Percentiles rank a stretch among this genome's conserved stretches.
phyloP scores from a whole-genome alignment of 495 filamentous ascomycete genomes.

The Cercophora sp. region DNA sequence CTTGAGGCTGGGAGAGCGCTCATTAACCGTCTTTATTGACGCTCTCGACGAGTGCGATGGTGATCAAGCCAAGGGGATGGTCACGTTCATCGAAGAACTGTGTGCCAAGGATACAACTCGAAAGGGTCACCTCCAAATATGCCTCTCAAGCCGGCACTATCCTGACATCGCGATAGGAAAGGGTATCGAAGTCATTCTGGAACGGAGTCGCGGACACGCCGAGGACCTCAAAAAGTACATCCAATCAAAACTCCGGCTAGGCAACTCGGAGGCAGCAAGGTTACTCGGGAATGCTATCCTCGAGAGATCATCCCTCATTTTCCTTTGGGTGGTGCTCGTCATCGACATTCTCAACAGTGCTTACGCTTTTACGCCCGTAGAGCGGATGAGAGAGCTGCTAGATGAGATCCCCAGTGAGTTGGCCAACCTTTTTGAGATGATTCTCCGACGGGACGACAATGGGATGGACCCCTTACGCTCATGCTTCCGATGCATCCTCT shows the following conservation, averaged over 20 bases:
- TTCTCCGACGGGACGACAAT: slow-evolving; percentile 27
- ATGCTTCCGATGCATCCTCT: slow-evolving; percentile 38
- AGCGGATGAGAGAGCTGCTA: slow-evolving; percentile 11
- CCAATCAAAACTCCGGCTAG: slow-evolving; percentile 13
- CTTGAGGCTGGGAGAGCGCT: slow-evolving; percentile 1
- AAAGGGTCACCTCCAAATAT: slow-evolving; percentile 25
- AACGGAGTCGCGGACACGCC: slow-evolving; percentile 17
- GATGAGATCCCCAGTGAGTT: slow-evolving; percentile 26
- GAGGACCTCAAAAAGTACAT: slow-evolving; percentile 22
- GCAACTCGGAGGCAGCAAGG: slow-evolving; percentile 18
- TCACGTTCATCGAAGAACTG: slow-evolving; percentile 32
- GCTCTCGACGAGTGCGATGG: slow-evolving; percentile 40
- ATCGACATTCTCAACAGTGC: slow-evolving; percentile 41
- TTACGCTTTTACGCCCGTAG: slow-evolving; percentile 16
- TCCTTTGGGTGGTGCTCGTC: slow-evolving; percentile 45
- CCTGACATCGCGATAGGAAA: slow-evolving; percentile 38
- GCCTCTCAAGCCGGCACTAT: slow-evolving; percentile 51
- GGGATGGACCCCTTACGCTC: slow-evolving; percentile 24
- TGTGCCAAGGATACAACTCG: slow-evolving; percentile 11
- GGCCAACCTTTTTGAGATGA: slow-evolving; percentile 29
- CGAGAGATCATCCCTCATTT: slow-evolving; percentile 37
- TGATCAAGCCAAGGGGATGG: slow-evolving; percentile 28
- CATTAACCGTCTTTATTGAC: slow-evolving; percentile 32
- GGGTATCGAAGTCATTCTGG: slow-evolving; percentile 26
- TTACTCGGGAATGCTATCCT: slow-evolving; percentile 28